Percentiles rank a stretch among this genome's conserved stretches.
Conservation (phyloP, 495 filamentous ascomycete species). For the Aspergillus nanangensis region DNA sequence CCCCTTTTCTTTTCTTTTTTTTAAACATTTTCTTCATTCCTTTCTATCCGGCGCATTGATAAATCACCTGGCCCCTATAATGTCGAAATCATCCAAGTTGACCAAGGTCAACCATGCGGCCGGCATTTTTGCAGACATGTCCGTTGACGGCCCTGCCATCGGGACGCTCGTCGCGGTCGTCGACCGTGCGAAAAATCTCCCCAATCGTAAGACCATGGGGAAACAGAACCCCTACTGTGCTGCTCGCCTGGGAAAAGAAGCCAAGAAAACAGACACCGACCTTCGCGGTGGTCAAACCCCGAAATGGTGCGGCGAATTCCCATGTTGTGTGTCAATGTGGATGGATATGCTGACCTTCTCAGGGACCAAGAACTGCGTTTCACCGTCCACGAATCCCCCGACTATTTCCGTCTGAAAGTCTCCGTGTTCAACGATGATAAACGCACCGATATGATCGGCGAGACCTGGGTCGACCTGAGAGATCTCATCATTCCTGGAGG, state of each 20-base stretch:
- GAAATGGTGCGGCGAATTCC: slow-evolving; percentile 69
- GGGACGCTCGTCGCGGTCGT: slow-evolving; percentile 89
- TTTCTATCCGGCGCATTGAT: too few species aligned
- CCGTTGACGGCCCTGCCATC: slow-evolving; percentile 88
- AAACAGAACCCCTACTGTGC: slow-evolving; percentile 99
- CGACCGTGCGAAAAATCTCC: slow-evolving; percentile 92
- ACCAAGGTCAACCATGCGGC: slow-evolving; percentile 64
- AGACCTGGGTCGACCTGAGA: slow-evolving; percentile 80
- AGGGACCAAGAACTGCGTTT: slow-evolving; percentile 99
- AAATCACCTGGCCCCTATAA: slow-evolving; percentile 23
- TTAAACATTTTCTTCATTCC: slow-evolving; percentile 5
- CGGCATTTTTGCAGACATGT: slow-evolving; percentile 95
- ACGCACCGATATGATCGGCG: slow-evolving; percentile 91
- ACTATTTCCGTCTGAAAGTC: slow-evolving; percentile 91
- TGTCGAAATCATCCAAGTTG: slow-evolving; percentile 28
- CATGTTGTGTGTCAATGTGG: background rate
- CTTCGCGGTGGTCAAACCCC: slow-evolving; percentile 93
- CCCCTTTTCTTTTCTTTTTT: slow-evolving; percentile 1
- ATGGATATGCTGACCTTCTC: slow-evolving; percentile 7
- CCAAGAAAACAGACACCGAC: slow-evolving; percentile 95
- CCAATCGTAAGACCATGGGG: slow-evolving; percentile 92
- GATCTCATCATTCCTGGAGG: slow-evolving; percentile 80
- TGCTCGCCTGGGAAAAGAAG: slow-evolving; percentile 89
- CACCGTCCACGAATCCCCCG: slow-evolving; percentile 89
- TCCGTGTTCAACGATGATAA: slow-evolving; percentile 98